A percentile compares a stretch with the other conserved stretches of the same genome.
Evolutionary conservation across 495 filamentous ascomycete genomes (phyloP).

Genomic region (Aspergillus olivimuriae): DNA sequence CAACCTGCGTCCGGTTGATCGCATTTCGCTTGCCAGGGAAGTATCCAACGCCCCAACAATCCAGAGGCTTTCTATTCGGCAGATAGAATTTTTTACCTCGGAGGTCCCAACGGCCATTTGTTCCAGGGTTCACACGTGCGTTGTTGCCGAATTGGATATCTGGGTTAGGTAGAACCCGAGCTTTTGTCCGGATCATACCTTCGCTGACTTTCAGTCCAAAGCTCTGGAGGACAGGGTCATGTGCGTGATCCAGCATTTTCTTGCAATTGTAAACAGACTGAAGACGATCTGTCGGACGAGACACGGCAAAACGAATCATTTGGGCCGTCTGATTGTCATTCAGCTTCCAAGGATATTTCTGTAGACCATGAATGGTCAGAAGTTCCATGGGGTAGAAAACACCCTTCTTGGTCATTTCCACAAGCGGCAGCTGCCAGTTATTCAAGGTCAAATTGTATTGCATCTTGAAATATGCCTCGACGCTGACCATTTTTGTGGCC

Average conservation of each 20-base stretch:
- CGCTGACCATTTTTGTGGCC: slow-evolving; percentile 30
- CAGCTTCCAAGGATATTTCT: slow-evolving; percentile 77
- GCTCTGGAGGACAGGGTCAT: slow-evolving; percentile 58
- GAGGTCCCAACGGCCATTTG: slow-evolving; percentile 76
- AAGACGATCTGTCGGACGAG: slow-evolving; percentile 56
- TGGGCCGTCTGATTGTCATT: slow-evolving; percentile 55
- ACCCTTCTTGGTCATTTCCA: slow-evolving; percentile 59
- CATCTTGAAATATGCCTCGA: slow-evolving; percentile 62
- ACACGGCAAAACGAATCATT: slow-evolving; percentile 86
- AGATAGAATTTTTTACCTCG: slow-evolving; percentile 67
- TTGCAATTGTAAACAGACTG: slow-evolving; percentile 59
- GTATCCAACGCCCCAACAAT: slow-evolving; percentile 64
- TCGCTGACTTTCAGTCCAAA: slow-evolving; percentile 64
- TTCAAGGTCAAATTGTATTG: slow-evolving; percentile 56
- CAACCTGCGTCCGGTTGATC: slow-evolving; percentile 36
- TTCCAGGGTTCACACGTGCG: slow-evolving; percentile 46
- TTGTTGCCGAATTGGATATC: slow-evolving; percentile 56
- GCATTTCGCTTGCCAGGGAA: slow-evolving; percentile 36
- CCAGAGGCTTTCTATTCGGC: slow-evolving; percentile 51
- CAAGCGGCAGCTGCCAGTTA: slow-evolving; percentile 56
- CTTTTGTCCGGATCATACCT: slow-evolving; percentile 57
- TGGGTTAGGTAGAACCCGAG: slow-evolving; percentile 64
- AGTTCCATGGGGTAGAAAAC: slow-evolving; percentile 75
- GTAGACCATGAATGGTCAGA: slow-evolving; percentile 53
- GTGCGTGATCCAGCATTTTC: slow-evolving; percentile 55